A percentile compares a stretch with the other conserved stretches of the same genome.
These are phyloP conservation scores for Hericium erinaceus DNA, from an alignment of 768 basidiomycete species.

Conservation along the genomic window DNA sequence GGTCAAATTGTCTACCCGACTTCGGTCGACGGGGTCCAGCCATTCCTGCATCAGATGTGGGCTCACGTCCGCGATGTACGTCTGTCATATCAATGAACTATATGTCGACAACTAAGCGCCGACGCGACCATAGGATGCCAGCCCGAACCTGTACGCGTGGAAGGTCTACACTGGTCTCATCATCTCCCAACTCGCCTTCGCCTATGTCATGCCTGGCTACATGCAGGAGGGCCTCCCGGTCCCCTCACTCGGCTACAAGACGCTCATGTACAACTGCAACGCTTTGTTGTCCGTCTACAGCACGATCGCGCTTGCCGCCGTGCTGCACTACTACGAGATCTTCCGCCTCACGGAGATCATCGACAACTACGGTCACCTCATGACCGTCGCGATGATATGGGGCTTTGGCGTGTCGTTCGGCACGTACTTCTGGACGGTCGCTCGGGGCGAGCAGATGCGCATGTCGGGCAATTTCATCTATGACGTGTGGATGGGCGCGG, in stretches of 20 bases:
- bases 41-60: slow-evolving; percentile 80
- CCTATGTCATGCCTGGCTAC: slow-evolving; percentile 85
- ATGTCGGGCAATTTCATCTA: slow-evolving; percentile 96
- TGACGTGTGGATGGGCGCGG: slow-evolving; percentile 95
- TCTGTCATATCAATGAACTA: background rate
- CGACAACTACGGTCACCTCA: slow-evolving; percentile 91
- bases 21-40: slow-evolving; percentile 59
- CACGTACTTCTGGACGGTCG: slow-evolving; percentile 72
- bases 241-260: slow-evolving; percentile 86
- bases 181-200: slow-evolving; percentile 82
- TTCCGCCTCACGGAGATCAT: slow-evolving; percentile 94
- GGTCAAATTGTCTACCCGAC: slow-evolving; percentile 67
- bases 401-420: slow-evolving; percentile 76
- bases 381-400: slow-evolving; percentile 91
- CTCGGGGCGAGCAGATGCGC: slow-evolving; percentile 72
- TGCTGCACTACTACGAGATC: slow-evolving; percentile 67
- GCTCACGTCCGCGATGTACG: slow-evolving; percentile 70
- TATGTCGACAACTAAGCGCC: background rate
- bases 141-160: slow-evolving; percentile 82
- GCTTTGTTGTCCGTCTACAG: slow-evolving; percentile 78
- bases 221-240: slow-evolving; percentile 94
- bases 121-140: slow-evolving; percentile 62
- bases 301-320: slow-evolving; percentile 65
- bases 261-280: slow-evolving; percentile 95
- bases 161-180: slow-evolving; percentile 87